A percentile compares a stretch with the other conserved stretches of the same genome.
phyloP scores from a whole-genome alignment of 1,139 yeast species.

The Chernovozyma sophiae-reginae region DNA sequence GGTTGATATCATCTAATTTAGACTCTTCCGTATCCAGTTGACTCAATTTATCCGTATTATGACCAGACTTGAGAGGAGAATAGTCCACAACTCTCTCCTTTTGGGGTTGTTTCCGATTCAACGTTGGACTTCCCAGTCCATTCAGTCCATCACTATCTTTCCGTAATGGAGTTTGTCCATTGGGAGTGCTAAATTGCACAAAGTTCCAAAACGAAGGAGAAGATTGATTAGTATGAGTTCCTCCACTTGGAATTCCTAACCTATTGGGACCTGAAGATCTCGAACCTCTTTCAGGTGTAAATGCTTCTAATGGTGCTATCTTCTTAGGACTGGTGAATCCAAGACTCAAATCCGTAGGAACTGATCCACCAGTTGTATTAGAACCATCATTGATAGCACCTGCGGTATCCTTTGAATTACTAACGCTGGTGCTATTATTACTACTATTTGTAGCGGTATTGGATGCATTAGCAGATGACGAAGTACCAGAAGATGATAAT shows the following conservation, averaged over 20 bases:
- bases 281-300: conserved; percentile 76
- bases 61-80: conserved; percentile 16
- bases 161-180: conserved; percentile 44
- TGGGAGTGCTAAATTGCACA: conserved; percentile 72
- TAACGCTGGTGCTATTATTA: conserved; percentile 13
- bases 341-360: conserved; percentile 26
- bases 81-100: conserved; percentile 10
- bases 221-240: conserved; percentile 36
- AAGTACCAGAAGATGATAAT: conserved; percentile 5
- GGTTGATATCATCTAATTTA: conserved; percentile 1
- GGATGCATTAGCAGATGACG: conserved; percentile 6
- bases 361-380: background rate
- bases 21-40: conserved; percentile 1
- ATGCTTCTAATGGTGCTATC: conserved; percentile 68
- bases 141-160: conserved; percentile 37
- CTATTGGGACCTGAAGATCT: conserved; percentile 22
- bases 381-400: conserved; percentile 8
- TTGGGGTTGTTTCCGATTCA: conserved; percentile 22
- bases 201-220: conserved; percentile 80
- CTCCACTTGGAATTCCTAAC: conserved; percentile 16
- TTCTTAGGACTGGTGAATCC: conserved; percentile 51
- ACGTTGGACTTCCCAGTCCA: conserved; percentile 39
- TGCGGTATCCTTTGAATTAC: conserved; percentile 13
- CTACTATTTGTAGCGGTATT: conserved; percentile 2
- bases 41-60: conserved; percentile 5